These are phyloP conservation scores for Eimeria praecox DNA, from an alignment of 169 alveolate genomes.

Conservation along the genomic window DNA sequence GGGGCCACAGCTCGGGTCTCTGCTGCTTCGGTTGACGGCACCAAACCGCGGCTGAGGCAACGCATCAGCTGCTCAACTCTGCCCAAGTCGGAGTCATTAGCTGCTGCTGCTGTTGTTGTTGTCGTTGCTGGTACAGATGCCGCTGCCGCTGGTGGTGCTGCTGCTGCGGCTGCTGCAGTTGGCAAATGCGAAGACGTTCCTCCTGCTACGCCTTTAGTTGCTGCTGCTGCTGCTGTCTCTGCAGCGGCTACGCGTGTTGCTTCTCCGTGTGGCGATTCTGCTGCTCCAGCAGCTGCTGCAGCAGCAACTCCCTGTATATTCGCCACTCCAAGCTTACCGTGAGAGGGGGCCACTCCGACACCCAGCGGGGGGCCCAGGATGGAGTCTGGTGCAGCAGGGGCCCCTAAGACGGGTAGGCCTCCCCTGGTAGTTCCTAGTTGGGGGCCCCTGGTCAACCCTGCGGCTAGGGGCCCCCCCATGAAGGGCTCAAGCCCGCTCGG, in stretches of 20 bases:
- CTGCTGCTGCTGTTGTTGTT: constrained; percentile 50
- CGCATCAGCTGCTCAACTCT: constrained; percentile 66
- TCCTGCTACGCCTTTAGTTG: background rate
- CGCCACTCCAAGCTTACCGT: background rate
- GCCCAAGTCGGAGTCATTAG: background rate
- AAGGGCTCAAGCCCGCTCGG: background rate
- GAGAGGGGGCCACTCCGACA: background rate
- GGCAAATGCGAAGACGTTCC: background rate
- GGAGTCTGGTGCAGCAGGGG: background rate
- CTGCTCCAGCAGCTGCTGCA: background rate
- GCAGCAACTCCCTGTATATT: background rate
- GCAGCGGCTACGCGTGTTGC: background rate
- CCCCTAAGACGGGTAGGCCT: background rate
- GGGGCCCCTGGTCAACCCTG: background rate
- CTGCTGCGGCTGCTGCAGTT: background rate
- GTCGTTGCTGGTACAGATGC: background rate
- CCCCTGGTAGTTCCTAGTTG: background rate
- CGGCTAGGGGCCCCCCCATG: background rate
- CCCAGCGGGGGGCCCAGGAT: background rate
- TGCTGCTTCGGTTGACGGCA: background rate
- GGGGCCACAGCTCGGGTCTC: background rate
- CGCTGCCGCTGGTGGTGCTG: background rate
- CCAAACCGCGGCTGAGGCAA: constrained; percentile 59
- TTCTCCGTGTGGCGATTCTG: background rate
- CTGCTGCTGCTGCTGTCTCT: constrained; percentile 19